A percentile compares a stretch with the other conserved stretches of the same genome.
Evolutionary conservation across 768 basidiomycete species (phyloP).

Genomic region (Calvatia gigantea): DNA sequence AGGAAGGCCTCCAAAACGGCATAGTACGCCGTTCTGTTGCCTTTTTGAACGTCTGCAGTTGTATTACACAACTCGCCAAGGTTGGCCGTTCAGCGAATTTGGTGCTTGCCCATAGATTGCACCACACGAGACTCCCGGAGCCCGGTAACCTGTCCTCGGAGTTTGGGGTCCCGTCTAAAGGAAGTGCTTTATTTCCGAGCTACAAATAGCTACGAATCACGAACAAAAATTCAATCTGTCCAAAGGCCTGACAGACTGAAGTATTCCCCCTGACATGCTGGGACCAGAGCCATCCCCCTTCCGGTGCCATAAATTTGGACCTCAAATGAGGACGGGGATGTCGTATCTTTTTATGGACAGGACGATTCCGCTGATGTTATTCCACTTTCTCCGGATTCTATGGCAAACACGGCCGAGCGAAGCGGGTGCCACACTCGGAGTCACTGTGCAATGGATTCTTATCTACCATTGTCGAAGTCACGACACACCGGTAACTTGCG

Average conservation of each 20-base stretch:
- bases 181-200: neutral
- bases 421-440: no score
- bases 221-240: neutral
- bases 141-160: conserved; percentile 8
- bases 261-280: neutral
- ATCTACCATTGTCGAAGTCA: no score
- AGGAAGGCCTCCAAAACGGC: no score
- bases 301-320: no score
- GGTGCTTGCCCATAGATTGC: neutral
- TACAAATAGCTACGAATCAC: neutral
- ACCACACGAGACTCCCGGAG: neutral
- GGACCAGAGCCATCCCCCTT: no score
- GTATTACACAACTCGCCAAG: neutral
- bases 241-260: no score
- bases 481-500: no score
- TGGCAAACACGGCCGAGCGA: neutral
- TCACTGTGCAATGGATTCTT: no score
- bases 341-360: no score
- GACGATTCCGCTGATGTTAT: neutral
- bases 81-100: neutral
- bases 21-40: neutral
- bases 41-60: neutral
- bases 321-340: no score
- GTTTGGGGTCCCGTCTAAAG: neutral
- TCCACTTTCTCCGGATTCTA: neutral